Conservation (phyloP, 805 yeast genomes). For the Yarrowia sp. region DNA sequence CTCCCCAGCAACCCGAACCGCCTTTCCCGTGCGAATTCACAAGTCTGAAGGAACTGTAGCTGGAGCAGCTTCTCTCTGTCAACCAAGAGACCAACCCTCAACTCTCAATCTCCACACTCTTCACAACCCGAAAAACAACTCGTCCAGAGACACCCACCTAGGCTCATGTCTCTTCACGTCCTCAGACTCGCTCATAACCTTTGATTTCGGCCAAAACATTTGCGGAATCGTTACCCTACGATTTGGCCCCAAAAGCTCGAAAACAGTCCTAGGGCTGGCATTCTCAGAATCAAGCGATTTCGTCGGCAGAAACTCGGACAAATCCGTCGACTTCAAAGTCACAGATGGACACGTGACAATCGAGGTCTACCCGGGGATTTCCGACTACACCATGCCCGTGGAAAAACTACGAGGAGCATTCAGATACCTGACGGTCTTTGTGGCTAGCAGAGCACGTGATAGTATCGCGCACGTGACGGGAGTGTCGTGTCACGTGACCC, state of each 20-base stretch:
- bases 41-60: not conserved
- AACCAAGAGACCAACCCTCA: not conserved
- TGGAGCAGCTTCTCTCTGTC: not conserved
- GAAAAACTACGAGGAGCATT: not conserved
- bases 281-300: not conserved
- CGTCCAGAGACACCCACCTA: not conserved
- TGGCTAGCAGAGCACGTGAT: not conserved
- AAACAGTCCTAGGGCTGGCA: not conserved
- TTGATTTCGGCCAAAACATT: not conserved
- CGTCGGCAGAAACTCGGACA: constrained; percentile 5
- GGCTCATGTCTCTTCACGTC: constrained; percentile 7
- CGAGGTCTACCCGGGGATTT: not conserved
- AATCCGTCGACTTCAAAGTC: constrained; percentile 4
- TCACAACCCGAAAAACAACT: not conserved
- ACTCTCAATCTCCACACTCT: not conserved
- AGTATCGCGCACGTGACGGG: not conserved
- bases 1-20: not conserved
- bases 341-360: not conserved
- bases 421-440: not conserved
- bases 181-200: not conserved
- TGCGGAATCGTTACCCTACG: not conserved
- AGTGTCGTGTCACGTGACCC: constrained; percentile 1
- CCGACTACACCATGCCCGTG: not conserved
- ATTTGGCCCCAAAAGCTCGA: not conserved
- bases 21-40: not conserved